Conservation (phyloP, 1,284 basidiomycete species). For the Ganoderma sp. region DNA sequence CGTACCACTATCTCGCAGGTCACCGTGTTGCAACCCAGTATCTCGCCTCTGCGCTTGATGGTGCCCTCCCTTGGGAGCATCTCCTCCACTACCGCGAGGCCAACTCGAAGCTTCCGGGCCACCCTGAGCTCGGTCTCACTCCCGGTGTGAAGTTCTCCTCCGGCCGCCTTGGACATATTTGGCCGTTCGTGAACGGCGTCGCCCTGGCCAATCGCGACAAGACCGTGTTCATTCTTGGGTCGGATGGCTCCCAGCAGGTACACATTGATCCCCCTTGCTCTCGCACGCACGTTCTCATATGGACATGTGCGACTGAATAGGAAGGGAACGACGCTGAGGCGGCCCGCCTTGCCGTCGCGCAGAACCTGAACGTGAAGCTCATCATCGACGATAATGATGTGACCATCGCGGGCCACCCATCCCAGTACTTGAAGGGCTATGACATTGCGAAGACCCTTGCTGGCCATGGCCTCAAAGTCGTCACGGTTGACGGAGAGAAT, state of each 20-base stretch:
- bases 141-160: slow-evolving; percentile 89
- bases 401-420: slow-evolving; percentile 86
- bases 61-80: slow-evolving; percentile 72
- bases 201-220: slow-evolving; percentile 79
- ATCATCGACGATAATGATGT: slow-evolving; percentile 89
- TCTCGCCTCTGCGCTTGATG: slow-evolving; percentile 77
- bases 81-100: slow-evolving; percentile 84
- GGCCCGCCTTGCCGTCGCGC: slow-evolving; percentile 82
- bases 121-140: slow-evolving; percentile 84
- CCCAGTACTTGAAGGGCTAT: slow-evolving; percentile 82
- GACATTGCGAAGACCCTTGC: slow-evolving; percentile 71
- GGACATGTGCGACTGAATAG: slow-evolving; percentile 45
- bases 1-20: slow-evolving; percentile 48
- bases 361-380: slow-evolving; percentile 81
- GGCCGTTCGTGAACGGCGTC: slow-evolving; percentile 83
- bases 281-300: slow-evolving; percentile 22
- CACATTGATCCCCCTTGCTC: neutral
- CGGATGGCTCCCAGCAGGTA: slow-evolving; percentile 82
- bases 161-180: slow-evolving; percentile 84
- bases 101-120: slow-evolving; percentile 83
- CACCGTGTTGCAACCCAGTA: slow-evolving; percentile 90
- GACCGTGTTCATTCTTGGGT: slow-evolving; percentile 81
- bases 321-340: slow-evolving; percentile 90
- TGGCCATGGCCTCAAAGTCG: slow-evolving; percentile 80
- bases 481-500: slow-evolving; percentile 77